These are phyloP conservation scores for Starmerella apicola DNA, from an alignment of 805 yeast genomes.

Conservation along the genomic window DNA sequence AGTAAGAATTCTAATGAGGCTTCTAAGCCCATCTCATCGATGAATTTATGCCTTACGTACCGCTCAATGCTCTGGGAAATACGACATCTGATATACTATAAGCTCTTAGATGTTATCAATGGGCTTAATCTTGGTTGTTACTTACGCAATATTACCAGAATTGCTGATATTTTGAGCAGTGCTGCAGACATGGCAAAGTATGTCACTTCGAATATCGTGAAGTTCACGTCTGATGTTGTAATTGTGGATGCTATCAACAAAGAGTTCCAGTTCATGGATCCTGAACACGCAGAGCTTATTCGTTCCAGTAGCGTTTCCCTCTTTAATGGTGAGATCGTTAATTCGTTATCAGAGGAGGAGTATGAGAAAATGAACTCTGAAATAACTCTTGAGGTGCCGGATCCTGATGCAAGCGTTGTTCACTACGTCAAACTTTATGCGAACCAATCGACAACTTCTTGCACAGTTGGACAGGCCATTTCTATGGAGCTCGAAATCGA, in stretches of 20 bases:
- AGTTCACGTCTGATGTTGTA: background rate
- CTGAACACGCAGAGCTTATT: constrained; percentile 10
- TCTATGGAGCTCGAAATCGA: constrained; percentile 32
- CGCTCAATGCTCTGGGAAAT: constrained; percentile 18
- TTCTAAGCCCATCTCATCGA: constrained; percentile 14
- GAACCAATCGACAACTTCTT: constrained; percentile 23
- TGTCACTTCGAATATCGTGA: background rate
- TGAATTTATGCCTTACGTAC: constrained; percentile 17
- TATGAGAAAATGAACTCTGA: constrained; percentile 16
- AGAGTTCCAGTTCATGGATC: constrained; percentile 13
- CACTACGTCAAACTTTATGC: constrained; percentile 42
- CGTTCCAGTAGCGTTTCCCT: background rate
- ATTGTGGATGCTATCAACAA: background rate
- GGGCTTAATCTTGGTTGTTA: constrained; percentile 4
- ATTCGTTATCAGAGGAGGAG: background rate
- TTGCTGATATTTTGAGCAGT: constrained; percentile 3
- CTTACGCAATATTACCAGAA: too few species aligned
- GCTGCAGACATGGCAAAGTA: constrained; percentile 6
- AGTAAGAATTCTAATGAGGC: constrained; percentile 17
- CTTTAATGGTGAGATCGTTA: background rate
- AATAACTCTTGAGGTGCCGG: constrained; percentile 43
- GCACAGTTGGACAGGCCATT: constrained; percentile 56
- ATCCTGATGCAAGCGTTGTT: constrained; percentile 48
- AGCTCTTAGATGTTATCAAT: constrained; percentile 34
- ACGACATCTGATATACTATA: constrained; percentile 17